A percentile compares a stretch with the other conserved stretches of the same genome.
Evolutionary conservation across 1,139 yeast species (phyloP).

Genomic region (Petasospora fabianii): DNA sequence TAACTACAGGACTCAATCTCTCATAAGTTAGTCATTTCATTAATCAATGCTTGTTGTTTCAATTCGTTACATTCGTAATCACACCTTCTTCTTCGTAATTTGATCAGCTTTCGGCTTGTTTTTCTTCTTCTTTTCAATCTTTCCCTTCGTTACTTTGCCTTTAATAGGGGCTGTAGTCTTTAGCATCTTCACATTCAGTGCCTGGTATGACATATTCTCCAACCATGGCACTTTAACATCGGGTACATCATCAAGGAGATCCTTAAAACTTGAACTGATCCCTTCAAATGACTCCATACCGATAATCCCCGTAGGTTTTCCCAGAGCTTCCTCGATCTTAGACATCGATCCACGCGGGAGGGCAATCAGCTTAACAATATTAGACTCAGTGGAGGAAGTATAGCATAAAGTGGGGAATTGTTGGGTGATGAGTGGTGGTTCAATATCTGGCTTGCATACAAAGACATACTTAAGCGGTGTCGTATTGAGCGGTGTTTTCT

Average conservation of each 20-base stretch:
- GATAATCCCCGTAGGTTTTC: slow-evolving; percentile 18
- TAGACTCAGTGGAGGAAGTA: slow-evolving; percentile 37
- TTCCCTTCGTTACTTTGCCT: slow-evolving; percentile 12
- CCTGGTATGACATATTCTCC: slow-evolving; percentile 31
- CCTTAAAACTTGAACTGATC: slow-evolving; percentile 33
- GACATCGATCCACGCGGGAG: slow-evolving; percentile 47
- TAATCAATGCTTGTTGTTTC: too few species aligned
- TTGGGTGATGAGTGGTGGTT: slow-evolving; percentile 43
- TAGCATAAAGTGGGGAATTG: slow-evolving; percentile 51
- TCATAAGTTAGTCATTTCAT: too few species aligned
- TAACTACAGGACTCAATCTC: too few species aligned
- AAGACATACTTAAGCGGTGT: slow-evolving; percentile 34
- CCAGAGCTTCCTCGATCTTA: slow-evolving; percentile 35
- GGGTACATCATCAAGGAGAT: slow-evolving; percentile 32
- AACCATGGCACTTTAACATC: slow-evolving; percentile 47
- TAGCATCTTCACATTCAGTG: slow-evolving; percentile 36
- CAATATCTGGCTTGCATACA: slow-evolving; percentile 52
- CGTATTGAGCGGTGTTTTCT: slow-evolving; percentile 11
- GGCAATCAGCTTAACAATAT: slow-evolving; percentile 47
- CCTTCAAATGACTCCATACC: slow-evolving; percentile 16
- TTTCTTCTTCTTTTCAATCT: slow-evolving; percentile 7
- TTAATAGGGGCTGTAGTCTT: slow-evolving; percentile 29
- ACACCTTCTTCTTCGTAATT: background rate
- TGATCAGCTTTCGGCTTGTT: background rate
- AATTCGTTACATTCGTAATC: too few species aligned